Percentiles rank a stretch among this genome's conserved stretches.
These are phyloP conservation scores for Annulohypoxylon stygium DNA, from an alignment of 495 filamentous ascomycete species.

Conservation along the genomic window DNA sequence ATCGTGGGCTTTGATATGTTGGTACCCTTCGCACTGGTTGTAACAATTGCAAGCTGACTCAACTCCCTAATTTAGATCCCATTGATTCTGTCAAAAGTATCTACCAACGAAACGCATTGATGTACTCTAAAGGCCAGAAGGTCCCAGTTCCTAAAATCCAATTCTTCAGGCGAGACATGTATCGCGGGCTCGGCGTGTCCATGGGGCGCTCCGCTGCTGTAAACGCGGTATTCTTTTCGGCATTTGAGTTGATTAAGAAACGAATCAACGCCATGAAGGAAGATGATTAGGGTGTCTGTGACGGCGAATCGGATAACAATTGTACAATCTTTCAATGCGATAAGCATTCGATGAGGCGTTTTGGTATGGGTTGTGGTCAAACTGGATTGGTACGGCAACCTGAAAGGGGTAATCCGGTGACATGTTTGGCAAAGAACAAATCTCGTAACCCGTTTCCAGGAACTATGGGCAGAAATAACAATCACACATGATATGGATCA, in stretches of 20 bases:
- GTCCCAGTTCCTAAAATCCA: constrained; percentile 74
- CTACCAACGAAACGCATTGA: constrained; percentile 83
- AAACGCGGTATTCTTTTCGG: constrained; percentile 84
- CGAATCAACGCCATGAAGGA: constrained; percentile 71
- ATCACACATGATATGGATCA: constrained; percentile 26
- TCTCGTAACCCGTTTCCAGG: constrained; percentile 27
- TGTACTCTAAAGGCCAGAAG: constrained; percentile 70
- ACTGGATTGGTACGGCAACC: constrained; percentile 34
- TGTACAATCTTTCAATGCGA: constrained; percentile 37
- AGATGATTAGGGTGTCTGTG: constrained; percentile 20
- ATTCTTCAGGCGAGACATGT: constrained; percentile 80
- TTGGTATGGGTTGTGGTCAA: constrained; percentile 30
- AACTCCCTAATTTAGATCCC: constrained; percentile 64
- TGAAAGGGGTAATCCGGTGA: constrained; percentile 35
- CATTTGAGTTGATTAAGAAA: constrained; percentile 82
- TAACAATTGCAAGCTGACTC: constrained; percentile 23
- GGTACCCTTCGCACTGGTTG: constrained; percentile 32
- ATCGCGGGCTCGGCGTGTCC: constrained; percentile 80
- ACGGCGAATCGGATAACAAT: constrained; percentile 12
- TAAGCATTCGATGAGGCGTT: constrained; percentile 37
- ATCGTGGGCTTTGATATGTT: constrained; percentile 83
- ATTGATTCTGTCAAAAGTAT: constrained; percentile 87
- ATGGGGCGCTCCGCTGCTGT: constrained; percentile 80
- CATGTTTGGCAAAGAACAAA: constrained; percentile 37
- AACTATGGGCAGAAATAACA: constrained; percentile 34